These are phyloP conservation scores for Colletotrichum scovillei DNA, from an alignment of 2,329 filamentous ascomycete genomes.

Conservation along the genomic window DNA sequence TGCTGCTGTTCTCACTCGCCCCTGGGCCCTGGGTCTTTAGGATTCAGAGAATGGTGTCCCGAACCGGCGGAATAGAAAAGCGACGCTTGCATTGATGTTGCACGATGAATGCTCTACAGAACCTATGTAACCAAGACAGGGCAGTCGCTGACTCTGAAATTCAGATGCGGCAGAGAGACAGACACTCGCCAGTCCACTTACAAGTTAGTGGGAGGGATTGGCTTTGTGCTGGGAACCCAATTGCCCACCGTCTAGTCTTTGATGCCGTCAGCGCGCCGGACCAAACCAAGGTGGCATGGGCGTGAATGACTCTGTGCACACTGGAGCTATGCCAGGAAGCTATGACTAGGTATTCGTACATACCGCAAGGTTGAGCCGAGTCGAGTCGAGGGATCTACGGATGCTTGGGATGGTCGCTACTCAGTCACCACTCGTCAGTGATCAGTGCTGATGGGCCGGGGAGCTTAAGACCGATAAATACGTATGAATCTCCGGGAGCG, in stretches of 20 bases:
- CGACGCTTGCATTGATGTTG: slow-evolving; percentile 12
- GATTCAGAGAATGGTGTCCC: neutral
- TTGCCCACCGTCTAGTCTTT: slow-evolving; percentile 6
- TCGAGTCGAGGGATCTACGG: neutral
- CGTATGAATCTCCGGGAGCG: slow-evolving; percentile 28
- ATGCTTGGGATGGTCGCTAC: neutral
- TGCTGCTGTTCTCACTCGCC: neutral
- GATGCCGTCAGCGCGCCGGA: slow-evolving; percentile 30
- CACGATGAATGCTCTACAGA: neutral
- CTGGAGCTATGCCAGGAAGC: slow-evolving; percentile 31
- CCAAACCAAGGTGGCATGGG: slow-evolving; percentile 21
- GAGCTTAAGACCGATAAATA: slow-evolving; percentile 31
- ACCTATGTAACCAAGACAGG: neutral
- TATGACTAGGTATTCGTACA: slow-evolving; percentile 4
- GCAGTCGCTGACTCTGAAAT: neutral
- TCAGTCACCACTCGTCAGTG: neutral
- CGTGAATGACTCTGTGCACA: slow-evolving; percentile 32
- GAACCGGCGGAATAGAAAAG: neutral
- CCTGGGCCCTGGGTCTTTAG: too few species aligned
- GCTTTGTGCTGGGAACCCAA: slow-evolving; percentile 15
- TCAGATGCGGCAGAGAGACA: neutral
- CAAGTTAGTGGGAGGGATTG: slow-evolving; percentile 7
- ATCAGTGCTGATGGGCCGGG: slow-evolving; percentile 12
- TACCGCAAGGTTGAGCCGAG: neutral
- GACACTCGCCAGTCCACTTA: neutral